A percentile compares a stretch with the other conserved stretches of the same genome.
phyloP scores from a whole-genome alignment of 306 rosid genomes.

The Ormosia emarginata region DNA sequence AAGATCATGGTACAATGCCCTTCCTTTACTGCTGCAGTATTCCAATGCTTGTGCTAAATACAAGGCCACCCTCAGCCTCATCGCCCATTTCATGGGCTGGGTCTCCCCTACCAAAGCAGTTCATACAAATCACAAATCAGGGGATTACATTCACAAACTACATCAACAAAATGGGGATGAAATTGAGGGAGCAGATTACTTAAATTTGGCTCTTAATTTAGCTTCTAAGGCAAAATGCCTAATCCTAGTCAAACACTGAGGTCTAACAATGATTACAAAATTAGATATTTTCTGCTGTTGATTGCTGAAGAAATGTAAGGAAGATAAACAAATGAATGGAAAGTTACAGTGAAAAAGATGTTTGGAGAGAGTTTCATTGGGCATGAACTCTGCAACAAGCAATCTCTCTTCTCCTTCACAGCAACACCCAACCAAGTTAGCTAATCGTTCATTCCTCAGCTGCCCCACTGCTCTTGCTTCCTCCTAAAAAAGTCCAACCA shows the following conservation, averaged over 20 bases:
- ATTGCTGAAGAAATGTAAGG: not conserved
- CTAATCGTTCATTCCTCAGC: constrained; percentile 68
- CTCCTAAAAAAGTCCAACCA: constrained; percentile 48
- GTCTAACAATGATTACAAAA: not conserved
- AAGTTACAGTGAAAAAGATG: constrained; percentile 91
- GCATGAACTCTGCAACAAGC: constrained; percentile 97
- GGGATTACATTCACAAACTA: not conserved
- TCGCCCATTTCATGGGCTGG: constrained; percentile 99
- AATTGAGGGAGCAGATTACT: constrained; percentile 9
- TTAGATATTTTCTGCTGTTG: not conserved
- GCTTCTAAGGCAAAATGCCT: constrained; percentile 12
- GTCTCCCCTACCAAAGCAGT: constrained; percentile 66
- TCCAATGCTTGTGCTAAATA: constrained; percentile 95
- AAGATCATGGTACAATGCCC: constrained; percentile 93
- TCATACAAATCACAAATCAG: constrained; percentile 33
- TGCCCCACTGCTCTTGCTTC: constrained; percentile 90
- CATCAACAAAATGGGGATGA: not conserved
- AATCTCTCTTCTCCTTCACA: constrained; percentile 89
- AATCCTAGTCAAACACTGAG: not conserved
- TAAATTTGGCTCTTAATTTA: not conserved
- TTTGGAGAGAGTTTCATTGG: constrained; percentile 90
- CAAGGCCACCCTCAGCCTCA: constrained; percentile 98
- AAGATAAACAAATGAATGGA: not conserved
- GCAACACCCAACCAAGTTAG: constrained; percentile 91
- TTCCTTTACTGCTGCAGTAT: constrained; percentile 80